Conservation (phyloP, 2,329 filamentous ascomycete species). For the Neofusicoccum umdonicola region DNA sequence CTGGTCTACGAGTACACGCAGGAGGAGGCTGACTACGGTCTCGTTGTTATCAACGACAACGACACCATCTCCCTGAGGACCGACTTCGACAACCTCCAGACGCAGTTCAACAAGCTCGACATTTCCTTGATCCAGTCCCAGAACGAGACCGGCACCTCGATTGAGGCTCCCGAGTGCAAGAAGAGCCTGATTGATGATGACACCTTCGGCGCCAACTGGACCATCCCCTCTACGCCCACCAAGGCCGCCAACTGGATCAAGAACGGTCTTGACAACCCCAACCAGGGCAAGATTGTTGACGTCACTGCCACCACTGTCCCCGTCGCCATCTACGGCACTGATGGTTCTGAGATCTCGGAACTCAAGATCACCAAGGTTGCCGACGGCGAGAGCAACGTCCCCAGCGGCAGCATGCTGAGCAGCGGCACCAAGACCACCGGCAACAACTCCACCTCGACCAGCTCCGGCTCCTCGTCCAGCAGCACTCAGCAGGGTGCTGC, state of each 20-base stretch:
- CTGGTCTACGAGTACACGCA: constrained; percentile 79
- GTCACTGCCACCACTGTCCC: constrained; percentile 58
- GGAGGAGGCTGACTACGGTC: constrained; percentile 60
- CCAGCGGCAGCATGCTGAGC: constrained; percentile 39
- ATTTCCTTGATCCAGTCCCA: constrained; percentile 63
- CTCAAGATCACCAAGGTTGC: constrained; percentile 58
- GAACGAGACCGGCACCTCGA: constrained; percentile 55
- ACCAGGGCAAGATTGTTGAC: constrained; percentile 55
- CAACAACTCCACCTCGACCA: neutral
- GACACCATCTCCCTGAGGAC: constrained; percentile 41
- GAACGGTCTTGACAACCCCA: constrained; percentile 67
- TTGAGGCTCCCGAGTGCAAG: constrained; percentile 63
- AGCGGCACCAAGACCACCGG: constrained; percentile 4
- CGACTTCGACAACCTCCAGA: constrained; percentile 66
- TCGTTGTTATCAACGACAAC: constrained; percentile 46
- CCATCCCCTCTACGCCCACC: constrained; percentile 65
- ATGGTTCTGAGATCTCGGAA: constrained; percentile 59
- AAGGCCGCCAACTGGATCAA: constrained; percentile 72
- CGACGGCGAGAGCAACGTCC: constrained; percentile 55
- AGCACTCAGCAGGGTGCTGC: constrained; percentile 18
- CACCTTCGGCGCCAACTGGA: constrained; percentile 59
- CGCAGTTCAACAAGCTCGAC: constrained; percentile 73
- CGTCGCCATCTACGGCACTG: constrained; percentile 56
- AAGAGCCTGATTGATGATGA: constrained; percentile 64
- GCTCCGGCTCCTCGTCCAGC: constrained; percentile 4